Percentiles rank a stretch among this genome's conserved stretches.
phyloP scores from a whole-genome alignment of 352 stramenopile genomes.

The Paralagenidium karlingii region DNA sequence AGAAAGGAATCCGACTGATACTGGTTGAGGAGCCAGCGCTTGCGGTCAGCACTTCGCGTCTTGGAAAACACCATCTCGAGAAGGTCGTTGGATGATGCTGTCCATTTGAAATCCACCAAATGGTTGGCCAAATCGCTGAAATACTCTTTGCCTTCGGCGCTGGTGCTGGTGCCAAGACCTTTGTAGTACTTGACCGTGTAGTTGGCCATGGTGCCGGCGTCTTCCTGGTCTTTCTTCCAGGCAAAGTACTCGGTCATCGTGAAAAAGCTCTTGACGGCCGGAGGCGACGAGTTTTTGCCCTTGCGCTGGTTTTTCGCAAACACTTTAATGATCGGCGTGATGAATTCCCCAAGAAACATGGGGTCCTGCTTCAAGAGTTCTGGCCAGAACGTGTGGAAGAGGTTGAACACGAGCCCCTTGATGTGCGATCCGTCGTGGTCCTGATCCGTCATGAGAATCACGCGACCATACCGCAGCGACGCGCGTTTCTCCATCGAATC shows the following conservation, averaged over 20 bases:
- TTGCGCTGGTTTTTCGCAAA: constrained; percentile 64
- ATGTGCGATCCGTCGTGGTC: constrained; percentile 99
- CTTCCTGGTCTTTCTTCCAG: constrained; percentile 81
- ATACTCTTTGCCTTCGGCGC: constrained; percentile 95
- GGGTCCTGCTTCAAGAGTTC: constrained; percentile 84
- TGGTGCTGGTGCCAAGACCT: constrained; percentile 97
- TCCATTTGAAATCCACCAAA: constrained; percentile 85
- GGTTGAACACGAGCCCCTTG: constrained; percentile 98
- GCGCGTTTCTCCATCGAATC: constrained; percentile 79
- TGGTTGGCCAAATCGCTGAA: constrained; percentile 94
- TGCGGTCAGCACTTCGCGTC: constrained; percentile 91
- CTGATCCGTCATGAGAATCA: constrained; percentile 99
- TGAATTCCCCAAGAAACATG: constrained; percentile 98
- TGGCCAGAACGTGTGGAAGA: constrained; percentile 98
- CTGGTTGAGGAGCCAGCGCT: constrained; percentile 90
- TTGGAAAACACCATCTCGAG: constrained; percentile 99
- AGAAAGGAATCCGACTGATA: constrained; percentile 85
- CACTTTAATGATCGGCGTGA: constrained; percentile 99
- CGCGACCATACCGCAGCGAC: constrained; percentile 95
- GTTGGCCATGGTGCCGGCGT: constrained; percentile 46
- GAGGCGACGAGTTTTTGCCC: constrained; percentile 24
- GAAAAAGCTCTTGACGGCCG: constrained; percentile 87
- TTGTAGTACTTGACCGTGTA: constrained; percentile 99
- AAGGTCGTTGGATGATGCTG: constrained; percentile 73
- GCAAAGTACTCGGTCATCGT: constrained; percentile 94